Conservation (phyloP, 208 protist species). For the Acanthamoeba lenticulata region DNA sequence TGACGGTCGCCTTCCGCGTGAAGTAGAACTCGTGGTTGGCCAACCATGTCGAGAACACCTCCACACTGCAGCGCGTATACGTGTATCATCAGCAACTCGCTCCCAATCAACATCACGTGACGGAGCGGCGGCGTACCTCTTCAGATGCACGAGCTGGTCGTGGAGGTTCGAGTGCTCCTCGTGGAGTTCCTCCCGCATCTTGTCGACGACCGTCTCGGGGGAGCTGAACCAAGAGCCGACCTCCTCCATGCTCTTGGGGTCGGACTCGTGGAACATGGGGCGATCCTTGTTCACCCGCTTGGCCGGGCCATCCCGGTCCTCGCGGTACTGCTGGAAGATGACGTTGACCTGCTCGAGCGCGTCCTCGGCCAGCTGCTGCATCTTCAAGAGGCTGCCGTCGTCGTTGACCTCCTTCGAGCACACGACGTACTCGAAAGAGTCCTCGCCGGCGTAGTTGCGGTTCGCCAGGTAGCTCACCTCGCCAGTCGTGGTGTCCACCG, state of each 20-base stretch:
- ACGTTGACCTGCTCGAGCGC: not conserved
- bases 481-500: not conserved
- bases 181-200: not conserved
- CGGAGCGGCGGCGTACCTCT: not conserved
- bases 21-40: conserved; percentile 36
- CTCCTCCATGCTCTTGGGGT: conserved; percentile 13
- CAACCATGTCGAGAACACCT: not conserved
- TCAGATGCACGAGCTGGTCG: not conserved
- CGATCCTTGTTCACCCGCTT: not conserved
- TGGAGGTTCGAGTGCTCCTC: not conserved
- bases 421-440: not conserved
- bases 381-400: not conserved
- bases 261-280: not conserved
- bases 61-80: not conserved
- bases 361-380: not conserved
- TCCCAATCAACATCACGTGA: not conserved
- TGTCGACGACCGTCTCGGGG: not conserved
- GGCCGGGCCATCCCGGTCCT: not conserved
- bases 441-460: conserved; percentile 38
- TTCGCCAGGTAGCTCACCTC: conserved; percentile 6
- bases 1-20: not conserved
- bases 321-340: not conserved
- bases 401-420: not conserved
- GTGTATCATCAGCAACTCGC: not conserved
- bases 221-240: not conserved